phyloP scores from a whole-genome alignment of 148 eudicot species.

The Amaranthus cruentus region DNA sequence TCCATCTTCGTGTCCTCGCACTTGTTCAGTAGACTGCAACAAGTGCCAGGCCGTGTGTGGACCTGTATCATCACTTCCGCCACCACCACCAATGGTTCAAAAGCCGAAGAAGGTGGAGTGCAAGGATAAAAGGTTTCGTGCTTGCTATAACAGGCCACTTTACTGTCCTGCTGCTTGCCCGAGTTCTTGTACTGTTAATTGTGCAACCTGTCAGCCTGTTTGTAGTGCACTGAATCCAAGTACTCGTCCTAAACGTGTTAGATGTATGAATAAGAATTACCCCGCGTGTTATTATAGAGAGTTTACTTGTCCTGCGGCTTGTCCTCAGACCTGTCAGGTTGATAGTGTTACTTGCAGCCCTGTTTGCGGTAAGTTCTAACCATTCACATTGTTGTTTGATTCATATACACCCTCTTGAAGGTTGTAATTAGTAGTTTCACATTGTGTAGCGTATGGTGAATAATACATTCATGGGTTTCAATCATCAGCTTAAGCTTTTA shows the following conservation, averaged over 20 bases:
- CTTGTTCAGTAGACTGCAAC: slow-evolving; percentile 10
- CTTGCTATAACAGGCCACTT: slow-evolving; percentile 17
- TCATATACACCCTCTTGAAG: neutral
- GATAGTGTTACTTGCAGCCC: slow-evolving; percentile 54
- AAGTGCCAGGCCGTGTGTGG: slow-evolving; percentile 16
- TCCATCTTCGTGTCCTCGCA: slow-evolving; percentile 16
- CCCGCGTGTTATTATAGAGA: slow-evolving; percentile 27
- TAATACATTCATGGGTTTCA: no score
- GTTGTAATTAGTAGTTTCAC: no score
- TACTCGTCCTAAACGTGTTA: slow-evolving; percentile 29
- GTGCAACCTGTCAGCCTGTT: slow-evolving; percentile 25
- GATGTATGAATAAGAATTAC: slow-evolving; percentile 36
- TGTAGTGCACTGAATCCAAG: slow-evolving; percentile 17
- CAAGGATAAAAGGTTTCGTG: slow-evolving; percentile 13
- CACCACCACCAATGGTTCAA: slow-evolving; percentile 1
- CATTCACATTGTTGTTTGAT: neutral
- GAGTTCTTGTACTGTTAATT: slow-evolving; percentile 26
- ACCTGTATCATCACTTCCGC: slow-evolving; percentile 2
- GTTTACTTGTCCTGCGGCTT: slow-evolving; percentile 38
- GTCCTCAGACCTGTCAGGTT: slow-evolving; percentile 41
- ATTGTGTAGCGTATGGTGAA: no score
- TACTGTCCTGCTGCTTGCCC: slow-evolving; percentile 34
- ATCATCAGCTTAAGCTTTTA: no score
- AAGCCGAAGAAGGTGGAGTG: slow-evolving; percentile 31
- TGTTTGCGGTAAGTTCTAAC: slow-evolving; percentile 39